Conservation (phyloP, 768 basidiomycete genomes). For the Collybia nuda region DNA sequence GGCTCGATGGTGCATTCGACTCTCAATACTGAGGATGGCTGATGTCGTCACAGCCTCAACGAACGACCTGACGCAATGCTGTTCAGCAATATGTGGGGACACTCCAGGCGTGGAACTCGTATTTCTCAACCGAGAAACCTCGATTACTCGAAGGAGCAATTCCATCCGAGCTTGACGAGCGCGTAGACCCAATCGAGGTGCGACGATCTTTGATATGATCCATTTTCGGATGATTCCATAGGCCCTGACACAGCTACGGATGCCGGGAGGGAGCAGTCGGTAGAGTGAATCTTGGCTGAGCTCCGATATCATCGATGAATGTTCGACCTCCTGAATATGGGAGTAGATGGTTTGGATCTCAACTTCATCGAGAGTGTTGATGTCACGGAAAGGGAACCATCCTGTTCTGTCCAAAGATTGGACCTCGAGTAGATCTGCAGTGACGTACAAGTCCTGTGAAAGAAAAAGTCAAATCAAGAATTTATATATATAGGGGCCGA, state of each 20-base stretch:
- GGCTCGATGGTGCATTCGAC: conserved; percentile 72
- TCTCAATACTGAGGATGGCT: conserved; percentile 78
- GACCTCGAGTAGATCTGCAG: conserved; percentile 77
- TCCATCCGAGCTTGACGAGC: conserved; percentile 74
- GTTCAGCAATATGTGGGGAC: conserved; percentile 42
- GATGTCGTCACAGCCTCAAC: conserved; percentile 76
- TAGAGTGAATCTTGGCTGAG: conserved; percentile 69
- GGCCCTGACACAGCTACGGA: conserved; percentile 76
- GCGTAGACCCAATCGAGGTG: conserved; percentile 61
- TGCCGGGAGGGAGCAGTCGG: conserved; percentile 69
- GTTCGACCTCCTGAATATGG: conserved; percentile 69
- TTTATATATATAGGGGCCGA: neutral
- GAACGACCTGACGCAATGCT: conserved; percentile 74
- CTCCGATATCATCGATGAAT: conserved; percentile 71
- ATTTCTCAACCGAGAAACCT: conserved; percentile 67
- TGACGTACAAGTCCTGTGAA: conserved; percentile 70
- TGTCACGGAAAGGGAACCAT: conserved; percentile 72
- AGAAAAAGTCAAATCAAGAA: neutral
- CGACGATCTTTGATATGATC: conserved; percentile 68
- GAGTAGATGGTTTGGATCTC: conserved; percentile 81
- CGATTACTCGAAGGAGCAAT: conserved; percentile 66
- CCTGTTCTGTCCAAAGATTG: conserved; percentile 79
- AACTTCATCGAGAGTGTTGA: conserved; percentile 54
- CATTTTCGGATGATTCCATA: conserved; percentile 79
- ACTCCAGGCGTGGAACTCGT: conserved; percentile 34